These are phyloP conservation scores for Xylaria telfairii DNA, from an alignment of 495 filamentous ascomycete genomes.

Conservation along the genomic window DNA sequence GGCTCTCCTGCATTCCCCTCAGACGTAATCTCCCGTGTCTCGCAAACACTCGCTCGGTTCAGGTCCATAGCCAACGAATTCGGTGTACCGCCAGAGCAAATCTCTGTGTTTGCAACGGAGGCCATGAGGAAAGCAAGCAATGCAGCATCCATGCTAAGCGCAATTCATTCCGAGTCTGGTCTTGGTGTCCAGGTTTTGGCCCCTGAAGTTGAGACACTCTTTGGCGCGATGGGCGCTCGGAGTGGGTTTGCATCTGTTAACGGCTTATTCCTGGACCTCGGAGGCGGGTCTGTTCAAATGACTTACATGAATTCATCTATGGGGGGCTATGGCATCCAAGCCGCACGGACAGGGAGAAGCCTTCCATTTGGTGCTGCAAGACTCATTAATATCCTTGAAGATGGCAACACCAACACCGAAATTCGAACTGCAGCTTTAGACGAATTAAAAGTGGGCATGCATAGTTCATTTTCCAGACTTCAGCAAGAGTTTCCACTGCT, in stretches of 20 bases:
- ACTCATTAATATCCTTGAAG: conserved; percentile 66
- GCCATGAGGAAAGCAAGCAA: conserved; percentile 85
- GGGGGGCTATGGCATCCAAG: conserved; percentile 49
- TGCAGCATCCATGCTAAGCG: conserved; percentile 65
- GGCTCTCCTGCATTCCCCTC: conserved; percentile 65
- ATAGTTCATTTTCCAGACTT: conserved; percentile 67
- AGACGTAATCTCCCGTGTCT: conserved; percentile 65
- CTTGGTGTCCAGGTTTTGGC: conserved; percentile 73
- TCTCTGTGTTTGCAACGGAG: conserved; percentile 84
- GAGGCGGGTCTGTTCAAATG: conserved; percentile 90
- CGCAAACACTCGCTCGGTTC: conserved; percentile 72
- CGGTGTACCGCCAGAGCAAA: conserved; percentile 65
- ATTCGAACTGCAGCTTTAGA: conserved; percentile 53
- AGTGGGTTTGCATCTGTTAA: conserved; percentile 67
- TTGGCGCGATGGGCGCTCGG: conserved; percentile 84
- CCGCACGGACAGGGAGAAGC: conserved; percentile 54
- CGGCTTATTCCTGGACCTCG: conserved; percentile 85
- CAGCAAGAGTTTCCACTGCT: conserved; percentile 58
- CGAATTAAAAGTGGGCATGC: conserved; percentile 66
- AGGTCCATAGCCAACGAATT: conserved; percentile 73
- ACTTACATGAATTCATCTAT: conserved; percentile 74
- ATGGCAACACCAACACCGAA: conserved; percentile 46
- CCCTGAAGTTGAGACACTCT: conserved; percentile 80
- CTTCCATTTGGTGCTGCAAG: conserved; percentile 90
- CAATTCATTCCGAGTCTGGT: conserved; percentile 65